phyloP scores from a whole-genome alignment of 495 filamentous ascomycete species.

The Podospora tetraspora region DNA sequence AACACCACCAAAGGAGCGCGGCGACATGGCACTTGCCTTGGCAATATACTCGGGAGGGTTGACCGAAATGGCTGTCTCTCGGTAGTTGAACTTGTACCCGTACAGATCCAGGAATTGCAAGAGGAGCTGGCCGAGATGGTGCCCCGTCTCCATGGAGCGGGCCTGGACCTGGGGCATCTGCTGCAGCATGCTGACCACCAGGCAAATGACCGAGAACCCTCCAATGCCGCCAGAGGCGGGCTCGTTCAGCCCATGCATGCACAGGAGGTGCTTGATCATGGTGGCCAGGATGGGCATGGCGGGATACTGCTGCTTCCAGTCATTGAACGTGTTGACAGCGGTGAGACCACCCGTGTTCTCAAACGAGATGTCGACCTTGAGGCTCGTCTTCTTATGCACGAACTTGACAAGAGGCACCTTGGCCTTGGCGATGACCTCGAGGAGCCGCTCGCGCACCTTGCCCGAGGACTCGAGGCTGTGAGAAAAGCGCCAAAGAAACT shows the following conservation, averaged over 20 bases:
- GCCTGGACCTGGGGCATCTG: conserved; percentile 62
- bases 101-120: conserved; percentile 87
- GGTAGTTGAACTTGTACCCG: conserved; percentile 68
- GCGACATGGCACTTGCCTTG: conserved; percentile 54
- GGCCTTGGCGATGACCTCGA: conserved; percentile 64
- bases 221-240: conserved; percentile 87
- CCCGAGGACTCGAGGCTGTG: conserved; percentile 43
- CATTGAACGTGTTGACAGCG: conserved; percentile 70
- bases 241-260: conserved; percentile 86
- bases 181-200: conserved; percentile 83
- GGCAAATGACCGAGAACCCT: conserved; percentile 87
- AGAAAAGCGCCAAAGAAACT: conserved; percentile 42
- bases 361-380: conserved; percentile 88
- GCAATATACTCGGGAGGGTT: conserved; percentile 63
- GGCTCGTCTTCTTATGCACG: conserved; percentile 61
- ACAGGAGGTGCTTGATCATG: conserved; percentile 85
- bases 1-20: background rate
- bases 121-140: conserved; percentile 70
- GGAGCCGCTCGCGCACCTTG: conserved; percentile 46
- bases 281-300: conserved; percentile 77
- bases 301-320: conserved; percentile 73
- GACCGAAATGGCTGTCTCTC: conserved; percentile 63
- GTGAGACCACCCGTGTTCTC: conserved; percentile 78
- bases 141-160: conserved; percentile 48
- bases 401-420: conserved; percentile 94